phyloP scores from a whole-genome alignment of 192 early-diverging fungal species.

The Entomortierella lignicola region DNA sequence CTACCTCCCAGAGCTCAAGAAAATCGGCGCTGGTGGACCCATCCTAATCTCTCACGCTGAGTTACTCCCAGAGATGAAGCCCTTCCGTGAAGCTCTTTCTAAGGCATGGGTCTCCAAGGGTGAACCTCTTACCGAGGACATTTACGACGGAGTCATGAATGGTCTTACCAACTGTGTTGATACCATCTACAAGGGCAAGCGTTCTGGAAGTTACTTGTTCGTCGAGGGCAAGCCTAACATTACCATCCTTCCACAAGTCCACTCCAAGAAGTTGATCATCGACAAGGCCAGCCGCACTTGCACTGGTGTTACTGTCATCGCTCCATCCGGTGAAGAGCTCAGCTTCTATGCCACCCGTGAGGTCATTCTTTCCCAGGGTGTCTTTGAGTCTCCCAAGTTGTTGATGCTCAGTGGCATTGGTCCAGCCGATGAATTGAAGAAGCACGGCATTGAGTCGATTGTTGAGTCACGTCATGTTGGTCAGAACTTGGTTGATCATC shows the following conservation, averaged over 20 bases:
- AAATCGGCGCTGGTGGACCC: conserved; percentile 20
- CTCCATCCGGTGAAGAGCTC: conserved; percentile 25
- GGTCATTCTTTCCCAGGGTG: conserved; percentile 43
- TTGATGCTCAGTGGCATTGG: conserved; percentile 48
- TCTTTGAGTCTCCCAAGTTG: conserved; percentile 39
- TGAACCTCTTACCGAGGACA: conserved; percentile 10
- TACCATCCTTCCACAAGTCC: conserved; percentile 18
- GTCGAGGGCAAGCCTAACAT: conserved; percentile 35
- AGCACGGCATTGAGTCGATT: conserved; percentile 38
- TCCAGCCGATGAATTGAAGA: conserved; percentile 20
- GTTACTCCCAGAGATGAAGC: conserved; percentile 10
- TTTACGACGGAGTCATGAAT: conserved; percentile 30
- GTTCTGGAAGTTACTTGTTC: conserved; percentile 35
- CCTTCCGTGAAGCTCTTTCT: conserved; percentile 4
- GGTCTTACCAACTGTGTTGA: conserved; percentile 31
- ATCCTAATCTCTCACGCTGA: conserved; percentile 14
- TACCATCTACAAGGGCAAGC: conserved; percentile 38
- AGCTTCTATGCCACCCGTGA: conserved; percentile 37
- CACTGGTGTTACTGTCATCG: conserved; percentile 32
- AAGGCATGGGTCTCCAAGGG: conserved; percentile 11
- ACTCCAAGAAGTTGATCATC: conserved; percentile 35
- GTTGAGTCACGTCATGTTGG: conserved; percentile 43
- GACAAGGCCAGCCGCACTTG: conserved; percentile 25
- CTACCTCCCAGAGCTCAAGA: conserved; percentile 18
- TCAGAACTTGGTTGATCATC: conserved; percentile 22